Base-by-base conservation (phyloP, 2,329 filamentous ascomycete species). In the Penicillium frequentans region DNA sequence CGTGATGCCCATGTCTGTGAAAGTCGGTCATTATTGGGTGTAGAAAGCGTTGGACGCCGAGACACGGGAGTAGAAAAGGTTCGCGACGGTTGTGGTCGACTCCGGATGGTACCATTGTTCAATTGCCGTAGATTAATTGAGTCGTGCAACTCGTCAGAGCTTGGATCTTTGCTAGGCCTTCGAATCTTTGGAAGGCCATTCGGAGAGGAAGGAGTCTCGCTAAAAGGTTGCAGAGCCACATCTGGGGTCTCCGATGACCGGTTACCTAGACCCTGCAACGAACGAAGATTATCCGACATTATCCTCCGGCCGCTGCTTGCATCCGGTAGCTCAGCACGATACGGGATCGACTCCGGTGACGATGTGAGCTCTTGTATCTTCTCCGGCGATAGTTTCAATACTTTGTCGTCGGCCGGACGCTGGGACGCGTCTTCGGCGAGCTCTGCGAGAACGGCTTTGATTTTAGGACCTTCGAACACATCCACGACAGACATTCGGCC, bases 341-440 rank as follows among this genome's bases (percentile, higher is more conserved):
- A 67, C 3, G 82, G 81, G n/a, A 85, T 75, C 43, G 81, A 84
- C 16, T 81, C 75, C 9, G 82, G 81, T 13, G 82, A 82, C 16
- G 77, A 70, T 6, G 81, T 83, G 43, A 86, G 76, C 45, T 83
- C 81, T 43, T 82, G 77, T 3, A 86, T 81, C 67, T 84, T 78
- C 42, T 77, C 77, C 2, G 80, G 78, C 3, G 83, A 84, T 29
- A 85, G 71, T 63, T 83, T 85, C 56, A 82, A 68, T 3, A 80
- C 68, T 59, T 73, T 77, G 5, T 72, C 70, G 13, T 66, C 65
- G 7, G 63, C 55, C 39, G 61, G 58, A 10, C 29, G 50, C 19
- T 65, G 64, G n/a, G 68, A 63, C 8, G 53, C 52, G 27, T 70
- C 70, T 19, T 62, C 58, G n/a, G 68, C 59, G 42, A 65, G 55